These are phyloP conservation scores for Pseudocercospora fijiensis DNA, from an alignment of 2,329 filamentous ascomycete species.

Conservation along the genomic window DNA sequence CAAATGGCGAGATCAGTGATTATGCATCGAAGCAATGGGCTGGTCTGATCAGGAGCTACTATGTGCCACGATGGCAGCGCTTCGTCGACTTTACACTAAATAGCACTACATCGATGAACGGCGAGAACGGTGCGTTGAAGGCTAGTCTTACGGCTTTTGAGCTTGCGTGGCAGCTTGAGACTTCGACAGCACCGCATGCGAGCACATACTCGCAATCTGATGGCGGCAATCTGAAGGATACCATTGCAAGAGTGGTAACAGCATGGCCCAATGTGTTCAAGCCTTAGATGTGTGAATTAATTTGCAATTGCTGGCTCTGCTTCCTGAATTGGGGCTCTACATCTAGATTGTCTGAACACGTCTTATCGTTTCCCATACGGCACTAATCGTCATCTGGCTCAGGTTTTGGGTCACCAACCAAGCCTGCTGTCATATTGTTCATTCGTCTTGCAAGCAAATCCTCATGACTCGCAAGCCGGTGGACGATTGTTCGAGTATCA, in stretches of 20 bases:
- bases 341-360: neutral
- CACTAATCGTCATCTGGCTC: neutral
- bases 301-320: neutral
- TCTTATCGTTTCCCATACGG: neutral
- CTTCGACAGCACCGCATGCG: constrained; percentile 13
- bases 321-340: neutral
- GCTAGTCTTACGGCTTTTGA: constrained; percentile 23
- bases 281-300: neutral
- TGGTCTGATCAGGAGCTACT: constrained; percentile 50
- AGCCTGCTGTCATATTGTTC: constrained; percentile 44
- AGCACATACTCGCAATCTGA: constrained; percentile 9
- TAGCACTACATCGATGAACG: constrained; percentile 18
- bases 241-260: constrained; percentile 18
- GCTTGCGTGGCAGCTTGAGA: constrained; percentile 26
- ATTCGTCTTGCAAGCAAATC: constrained; percentile 51
- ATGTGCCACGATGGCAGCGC: constrained; percentile 48
- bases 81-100: constrained; percentile 46
- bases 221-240: constrained; percentile 10
- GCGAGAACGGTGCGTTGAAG: constrained; percentile 20
- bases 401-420: constrained; percentile 11
- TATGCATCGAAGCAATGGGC: constrained; percentile 54
- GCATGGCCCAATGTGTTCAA: constrained; percentile 24
- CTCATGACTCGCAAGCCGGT: constrained; percentile 47
- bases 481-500: constrained; percentile 42
- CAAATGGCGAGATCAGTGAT: constrained; percentile 49